Evolutionary conservation across 2,329 filamentous ascomycete genomes (phyloP).

Genomic region (Fusarium abutilonis): DNA sequence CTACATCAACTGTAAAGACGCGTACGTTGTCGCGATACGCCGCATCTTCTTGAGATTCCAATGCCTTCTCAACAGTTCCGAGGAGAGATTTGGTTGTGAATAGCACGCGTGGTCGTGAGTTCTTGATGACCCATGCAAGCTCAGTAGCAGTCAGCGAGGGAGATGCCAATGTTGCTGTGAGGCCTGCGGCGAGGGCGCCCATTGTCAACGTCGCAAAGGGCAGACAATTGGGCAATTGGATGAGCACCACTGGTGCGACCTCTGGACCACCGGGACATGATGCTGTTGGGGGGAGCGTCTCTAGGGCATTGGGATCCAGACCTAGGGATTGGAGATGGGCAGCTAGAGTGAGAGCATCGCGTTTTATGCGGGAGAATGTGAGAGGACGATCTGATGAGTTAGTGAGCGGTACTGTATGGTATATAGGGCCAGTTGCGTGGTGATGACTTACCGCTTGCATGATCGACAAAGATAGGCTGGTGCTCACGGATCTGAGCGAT

Average conservation of each 20-base stretch:
- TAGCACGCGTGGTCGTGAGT: constrained; percentile 52
- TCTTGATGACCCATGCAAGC: constrained; percentile 55
- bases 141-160: constrained; percentile 54
- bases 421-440: neutral
- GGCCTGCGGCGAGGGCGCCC: constrained; percentile 53
- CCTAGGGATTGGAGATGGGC: constrained; percentile 50
- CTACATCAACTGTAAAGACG: constrained; percentile 64
- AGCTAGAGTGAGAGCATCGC: constrained; percentile 51
- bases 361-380: constrained; percentile 48
- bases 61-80: constrained; percentile 48
- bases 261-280: constrained; percentile 51
- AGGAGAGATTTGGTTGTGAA: constrained; percentile 50
- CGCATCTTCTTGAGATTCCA: constrained; percentile 49
- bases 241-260: constrained; percentile 54
- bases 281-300: constrained; percentile 52
- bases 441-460: constrained; percentile 50
- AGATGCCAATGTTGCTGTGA: constrained; percentile 54
- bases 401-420: neutral
- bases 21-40: constrained; percentile 59
- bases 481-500: constrained; percentile 48
- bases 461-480: constrained; percentile 53
- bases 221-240: constrained; percentile 56
- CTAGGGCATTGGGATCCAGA: constrained; percentile 49
- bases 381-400: constrained; percentile 49
- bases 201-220: constrained; percentile 51